Evolutionary conservation across 345 rosid genomes (phyloP).

Genomic region (Populus davidiana): DNA sequence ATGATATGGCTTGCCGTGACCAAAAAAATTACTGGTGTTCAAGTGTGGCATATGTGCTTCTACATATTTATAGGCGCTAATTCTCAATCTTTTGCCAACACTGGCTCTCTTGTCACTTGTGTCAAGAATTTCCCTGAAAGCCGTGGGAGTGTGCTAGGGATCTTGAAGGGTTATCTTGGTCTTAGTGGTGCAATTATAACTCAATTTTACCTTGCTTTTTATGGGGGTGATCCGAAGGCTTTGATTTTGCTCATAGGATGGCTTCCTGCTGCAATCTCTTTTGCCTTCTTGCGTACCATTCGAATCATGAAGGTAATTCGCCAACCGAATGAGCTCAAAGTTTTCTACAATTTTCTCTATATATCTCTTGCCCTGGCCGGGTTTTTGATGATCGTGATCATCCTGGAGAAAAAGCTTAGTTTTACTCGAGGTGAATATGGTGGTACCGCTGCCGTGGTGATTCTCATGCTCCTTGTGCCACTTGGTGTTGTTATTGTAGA

Average conservation of each 20-base stretch:
- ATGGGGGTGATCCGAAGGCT: conserved; percentile 31
- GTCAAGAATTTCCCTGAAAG: conserved; percentile 67
- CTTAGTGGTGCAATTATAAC: conserved; percentile 59
- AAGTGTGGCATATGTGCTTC: conserved; percentile 62
- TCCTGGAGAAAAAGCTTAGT: conserved; percentile 27
- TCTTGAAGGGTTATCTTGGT: conserved; percentile 55
- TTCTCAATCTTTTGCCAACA: conserved; percentile 59
- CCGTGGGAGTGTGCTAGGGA: conserved; percentile 54
- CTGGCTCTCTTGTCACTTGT: conserved; percentile 54
- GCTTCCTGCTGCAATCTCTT: conserved; percentile 55
- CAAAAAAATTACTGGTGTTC: conserved; percentile 29
- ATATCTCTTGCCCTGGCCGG: conserved; percentile 56
- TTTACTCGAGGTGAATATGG: conserved; percentile 45
- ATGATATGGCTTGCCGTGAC: conserved; percentile 70
- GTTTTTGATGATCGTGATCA: conserved; percentile 52
- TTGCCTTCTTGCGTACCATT: conserved; percentile 40
- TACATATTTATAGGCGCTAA: conserved; percentile 63
- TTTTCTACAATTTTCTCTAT: conserved; percentile 51
- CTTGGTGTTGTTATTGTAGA: conserved; percentile 42
- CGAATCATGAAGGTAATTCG: conserved; percentile 42
- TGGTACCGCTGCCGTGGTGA: conserved; percentile 41
- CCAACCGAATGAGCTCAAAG: conserved; percentile 46
- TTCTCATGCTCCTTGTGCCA: conserved; percentile 53
- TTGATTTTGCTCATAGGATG: conserved; percentile 57
- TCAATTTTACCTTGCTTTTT: conserved; percentile 46